Base-by-base conservation (phyloP, 2,329 filamentous ascomycete genomes). In the Cytospora piceicola region DNA sequence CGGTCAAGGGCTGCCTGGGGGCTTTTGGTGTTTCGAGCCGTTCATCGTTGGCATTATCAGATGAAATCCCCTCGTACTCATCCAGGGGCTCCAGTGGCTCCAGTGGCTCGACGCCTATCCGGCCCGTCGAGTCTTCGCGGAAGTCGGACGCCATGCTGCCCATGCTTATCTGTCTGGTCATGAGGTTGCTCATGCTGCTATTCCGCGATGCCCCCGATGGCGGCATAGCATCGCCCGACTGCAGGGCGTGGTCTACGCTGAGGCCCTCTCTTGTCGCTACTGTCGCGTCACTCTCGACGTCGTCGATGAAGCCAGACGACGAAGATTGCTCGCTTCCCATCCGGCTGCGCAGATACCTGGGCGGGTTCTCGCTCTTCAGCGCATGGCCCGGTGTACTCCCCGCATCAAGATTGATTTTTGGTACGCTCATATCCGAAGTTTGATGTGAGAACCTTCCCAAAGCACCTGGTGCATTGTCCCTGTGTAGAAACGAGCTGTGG, bases 141-240 rank as follows among this genome's bases (percentile, higher is more conserved):
- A 88, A 86, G n/a, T 88, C 85, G 6, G 93, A 97, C 2, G 88
- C 90, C 79, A 97, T 93, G 75, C 94, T 97, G 27, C 93, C 93
- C 66, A 97, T 84, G 77, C 94, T 97, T 68, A 94, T 89, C 14
- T 93, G 86, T 29, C 94, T 85, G 24, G 90, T 88, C 63, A 96
- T 81, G 2, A 80, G 78, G 67, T 85, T 82, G 74, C 83, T 86
- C 29, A 80, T 74, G 63, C 78, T 81, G 53, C 66, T 68, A n/a
- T 66, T 68, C 46, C 83, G 81, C 30, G 82, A 80, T 70, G 82
- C 77, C 11, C 81, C 84, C 67, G 79, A 73, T 1, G 82, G 80
- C 1, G 92, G 88, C 5, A 87, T 81, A 15, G 92, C 90, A 30
- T 93, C 92, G 22, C 92, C 93, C 2, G 92, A 91, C 72, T 96